phyloP scores from a whole-genome alignment of 2,329 filamentous ascomycete genomes.

The Sclerotinia borealis region DNA sequence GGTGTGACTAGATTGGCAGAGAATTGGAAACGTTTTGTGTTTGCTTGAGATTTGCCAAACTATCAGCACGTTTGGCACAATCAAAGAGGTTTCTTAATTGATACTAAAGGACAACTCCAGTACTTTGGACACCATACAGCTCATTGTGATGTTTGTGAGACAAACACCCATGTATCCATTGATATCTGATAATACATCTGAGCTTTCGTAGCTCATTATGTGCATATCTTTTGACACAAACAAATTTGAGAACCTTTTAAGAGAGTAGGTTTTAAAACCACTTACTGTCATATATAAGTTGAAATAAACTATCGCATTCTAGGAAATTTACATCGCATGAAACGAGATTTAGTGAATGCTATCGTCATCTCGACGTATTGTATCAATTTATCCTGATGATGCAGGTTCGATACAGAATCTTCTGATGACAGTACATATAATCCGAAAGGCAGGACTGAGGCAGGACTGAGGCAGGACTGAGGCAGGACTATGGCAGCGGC shows the following conservation, averaged over 20 bases:
- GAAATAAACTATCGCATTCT: neutral
- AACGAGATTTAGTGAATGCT: neutral
- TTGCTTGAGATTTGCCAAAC: conserved; percentile 4
- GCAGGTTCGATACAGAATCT: neutral
- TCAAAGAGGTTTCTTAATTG: neutral
- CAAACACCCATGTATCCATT: neutral
- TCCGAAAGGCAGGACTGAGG: neutral
- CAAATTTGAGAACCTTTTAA: neutral
- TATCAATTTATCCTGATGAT: neutral
- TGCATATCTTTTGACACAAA: neutral
- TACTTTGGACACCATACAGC: neutral
- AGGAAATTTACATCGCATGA: neutral
- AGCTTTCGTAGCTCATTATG: neutral
- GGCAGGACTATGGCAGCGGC: too few relatives aligned
- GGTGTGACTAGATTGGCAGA: conserved; percentile 60
- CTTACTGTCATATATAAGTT: neutral
- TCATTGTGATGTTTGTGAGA: neutral
- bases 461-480: too few relatives aligned
- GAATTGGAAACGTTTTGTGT: conserved; percentile 71
- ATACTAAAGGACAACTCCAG: neutral
- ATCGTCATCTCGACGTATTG: neutral
- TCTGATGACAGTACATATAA: neutral
- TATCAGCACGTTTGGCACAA: neutral
- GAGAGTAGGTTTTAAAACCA: neutral
- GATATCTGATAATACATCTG: neutral